Percentiles rank a stretch among this genome's conserved stretches.
Evolutionary conservation across 2,329 filamentous ascomycete genomes (phyloP).

Genomic region (Leptographium radiaticola): DNA sequence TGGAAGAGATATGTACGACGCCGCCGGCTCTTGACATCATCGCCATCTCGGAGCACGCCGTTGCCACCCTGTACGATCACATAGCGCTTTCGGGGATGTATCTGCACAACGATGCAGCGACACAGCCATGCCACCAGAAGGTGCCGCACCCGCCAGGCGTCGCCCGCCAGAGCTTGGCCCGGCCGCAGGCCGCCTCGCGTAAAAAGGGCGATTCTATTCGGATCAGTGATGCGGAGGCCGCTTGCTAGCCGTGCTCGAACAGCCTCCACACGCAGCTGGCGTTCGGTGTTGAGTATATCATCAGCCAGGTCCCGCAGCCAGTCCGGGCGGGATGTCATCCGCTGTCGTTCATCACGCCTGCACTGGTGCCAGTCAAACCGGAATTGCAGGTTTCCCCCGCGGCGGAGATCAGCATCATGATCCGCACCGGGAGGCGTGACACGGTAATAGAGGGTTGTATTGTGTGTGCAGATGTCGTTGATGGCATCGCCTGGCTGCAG

Average conservation of each 20-base stretch:
- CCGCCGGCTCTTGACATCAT: not conserved
- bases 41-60: slow-evolving; percentile 4
- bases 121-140: slow-evolving; percentile 19
- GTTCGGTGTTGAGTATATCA: not conserved
- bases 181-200: slow-evolving; percentile 18
- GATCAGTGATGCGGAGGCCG: slow-evolving; percentile 13
- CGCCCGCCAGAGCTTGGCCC: slow-evolving; percentile 17
- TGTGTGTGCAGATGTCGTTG: not conserved
- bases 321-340: not conserved
- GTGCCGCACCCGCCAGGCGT: slow-evolving; percentile 18
- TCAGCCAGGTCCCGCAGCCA: not conserved
- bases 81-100: slow-evolving; percentile 12
- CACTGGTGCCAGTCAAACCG: not conserved
- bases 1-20: slow-evolving; percentile 22
- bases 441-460: slow-evolving; percentile 1
- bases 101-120: slow-evolving; percentile 16
- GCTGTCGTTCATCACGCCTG: not conserved
- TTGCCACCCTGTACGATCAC: slow-evolving; percentile 16
- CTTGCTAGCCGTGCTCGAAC: not conserved
- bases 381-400: not conserved
- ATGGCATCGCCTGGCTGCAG: not conserved
- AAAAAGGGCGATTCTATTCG: slow-evolving; percentile 17
- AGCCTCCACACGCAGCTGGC: not conserved
- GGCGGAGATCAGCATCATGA: not conserved
- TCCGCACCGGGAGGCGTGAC: not conserved